Conservation (phyloP, 1,284 basidiomycete genomes). For the Ceratobasidium sp. region DNA sequence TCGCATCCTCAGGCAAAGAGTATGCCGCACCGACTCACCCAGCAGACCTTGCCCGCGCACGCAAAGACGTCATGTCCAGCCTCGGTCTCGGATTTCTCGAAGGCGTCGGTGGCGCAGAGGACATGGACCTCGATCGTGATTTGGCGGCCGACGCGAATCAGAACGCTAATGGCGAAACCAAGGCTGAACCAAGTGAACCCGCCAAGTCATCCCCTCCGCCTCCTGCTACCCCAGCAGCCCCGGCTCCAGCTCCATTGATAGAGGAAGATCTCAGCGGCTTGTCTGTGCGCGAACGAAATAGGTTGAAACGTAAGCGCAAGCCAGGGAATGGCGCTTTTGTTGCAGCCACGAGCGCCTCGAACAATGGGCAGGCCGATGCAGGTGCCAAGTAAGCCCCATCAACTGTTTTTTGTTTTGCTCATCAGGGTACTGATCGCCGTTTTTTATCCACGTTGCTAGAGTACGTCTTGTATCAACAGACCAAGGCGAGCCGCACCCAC, state of each 20-base stretch:
- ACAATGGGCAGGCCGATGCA: slow-evolving; percentile 32
- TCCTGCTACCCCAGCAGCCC: slow-evolving; percentile 56
- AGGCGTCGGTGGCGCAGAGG: slow-evolving; percentile 74
- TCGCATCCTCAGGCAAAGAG: slow-evolving; percentile 91
- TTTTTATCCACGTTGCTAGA: too few species aligned
- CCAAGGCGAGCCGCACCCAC: slow-evolving; percentile 46
- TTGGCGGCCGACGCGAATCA: slow-evolving; percentile 71
- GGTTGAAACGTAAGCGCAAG: slow-evolving; percentile 92
- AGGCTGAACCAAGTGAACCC: slow-evolving; percentile 57
- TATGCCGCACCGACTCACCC: slow-evolving; percentile 79
- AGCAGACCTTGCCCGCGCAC: slow-evolving; percentile 82
- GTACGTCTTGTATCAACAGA: slow-evolving; percentile 71
- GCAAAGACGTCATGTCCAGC: slow-evolving; percentile 85
- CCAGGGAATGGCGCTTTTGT: slow-evolving; percentile 85
- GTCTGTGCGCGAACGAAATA: slow-evolving; percentile 90
- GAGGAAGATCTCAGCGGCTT: slow-evolving; percentile 60
- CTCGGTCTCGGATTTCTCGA: slow-evolving; percentile 87
- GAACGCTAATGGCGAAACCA: slow-evolving; percentile 52
- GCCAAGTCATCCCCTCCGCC: slow-evolving; percentile 61
- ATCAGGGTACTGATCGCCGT: not conserved
- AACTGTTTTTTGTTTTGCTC: not conserved
- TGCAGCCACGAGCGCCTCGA: slow-evolving; percentile 53
- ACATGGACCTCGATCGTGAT: slow-evolving; percentile 84
- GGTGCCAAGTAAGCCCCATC: slow-evolving; percentile 46
- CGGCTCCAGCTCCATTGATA: slow-evolving; percentile 28